A percentile compares a stretch with the other conserved stretches of the same genome.
phyloP scores from a whole-genome alignment of 768 basidiomycete genomes.

The Lenzites betulinus region DNA sequence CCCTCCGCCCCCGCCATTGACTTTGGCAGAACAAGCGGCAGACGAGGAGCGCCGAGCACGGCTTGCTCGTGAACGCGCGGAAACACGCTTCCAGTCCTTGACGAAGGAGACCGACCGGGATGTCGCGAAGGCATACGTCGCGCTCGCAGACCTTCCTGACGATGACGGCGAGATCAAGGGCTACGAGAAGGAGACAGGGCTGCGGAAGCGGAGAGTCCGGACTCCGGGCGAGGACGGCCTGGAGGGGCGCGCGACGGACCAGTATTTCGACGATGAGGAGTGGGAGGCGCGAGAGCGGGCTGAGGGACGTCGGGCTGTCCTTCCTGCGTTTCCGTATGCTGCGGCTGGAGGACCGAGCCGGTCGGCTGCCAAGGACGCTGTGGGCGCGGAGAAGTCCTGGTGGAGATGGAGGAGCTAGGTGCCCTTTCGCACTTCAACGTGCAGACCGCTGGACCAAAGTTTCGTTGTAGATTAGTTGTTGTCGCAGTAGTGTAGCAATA shows the following conservation, averaged over 20 bases:
- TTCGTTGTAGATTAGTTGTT: not conserved
- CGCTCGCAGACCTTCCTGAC: constrained; percentile 51
- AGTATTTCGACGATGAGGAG: constrained; percentile 67
- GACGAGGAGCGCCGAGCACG: constrained; percentile 43
- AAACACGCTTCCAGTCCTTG: constrained; percentile 60
- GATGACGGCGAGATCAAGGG: constrained; percentile 11
- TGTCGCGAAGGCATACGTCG: constrained; percentile 70
- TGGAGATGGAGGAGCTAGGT: constrained; percentile 14
- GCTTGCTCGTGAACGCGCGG: constrained; percentile 52
- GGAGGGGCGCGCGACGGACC: constrained; percentile 55
- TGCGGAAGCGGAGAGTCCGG: constrained; percentile 6
- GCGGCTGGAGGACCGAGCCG: not conserved
- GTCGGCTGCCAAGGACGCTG: not conserved
- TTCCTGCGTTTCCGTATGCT: constrained; percentile 28
- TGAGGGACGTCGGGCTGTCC: constrained; percentile 30
- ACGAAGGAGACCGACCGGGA: constrained; percentile 72
- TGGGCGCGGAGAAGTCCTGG: constrained; percentile 16
- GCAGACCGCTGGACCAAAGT: not conserved
- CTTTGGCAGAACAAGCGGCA: constrained; percentile 29
- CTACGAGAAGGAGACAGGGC: constrained; percentile 12
- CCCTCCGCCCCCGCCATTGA: constrained; percentile 26
- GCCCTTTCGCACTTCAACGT: not conserved
- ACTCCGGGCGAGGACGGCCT: constrained; percentile 26
- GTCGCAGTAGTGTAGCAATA: not conserved
- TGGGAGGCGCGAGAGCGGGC: constrained; percentile 55